Evolutionary conservation across 768 basidiomycete species (phyloP).

Genomic region (Ramaria sp.): DNA sequence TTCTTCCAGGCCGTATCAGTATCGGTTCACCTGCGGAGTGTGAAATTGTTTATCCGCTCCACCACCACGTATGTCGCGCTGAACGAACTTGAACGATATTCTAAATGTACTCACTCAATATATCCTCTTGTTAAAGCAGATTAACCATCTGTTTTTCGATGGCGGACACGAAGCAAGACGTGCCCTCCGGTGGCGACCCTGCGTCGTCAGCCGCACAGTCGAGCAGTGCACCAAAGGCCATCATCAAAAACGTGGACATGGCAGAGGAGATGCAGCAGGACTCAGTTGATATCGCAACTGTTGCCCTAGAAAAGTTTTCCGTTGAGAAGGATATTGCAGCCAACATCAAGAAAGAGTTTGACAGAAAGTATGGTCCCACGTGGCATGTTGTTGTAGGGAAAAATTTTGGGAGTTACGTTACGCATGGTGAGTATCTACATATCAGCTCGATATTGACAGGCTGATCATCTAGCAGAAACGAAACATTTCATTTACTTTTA

Average conservation of each 20-base stretch:
- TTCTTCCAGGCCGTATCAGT: too few species aligned
- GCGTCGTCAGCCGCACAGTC: background rate
- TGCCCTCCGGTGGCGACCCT: constrained; percentile 2
- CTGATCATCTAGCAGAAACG: constrained; percentile 52
- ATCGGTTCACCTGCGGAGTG: background rate
- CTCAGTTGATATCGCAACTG: constrained; percentile 76
- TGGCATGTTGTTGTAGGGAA: constrained; percentile 99
- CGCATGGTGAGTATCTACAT: constrained; percentile 63
- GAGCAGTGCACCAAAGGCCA: constrained; percentile 54
- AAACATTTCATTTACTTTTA: constrained; percentile 99
- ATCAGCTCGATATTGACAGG: constrained; percentile 2
- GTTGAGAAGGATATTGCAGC: constrained; percentile 99
- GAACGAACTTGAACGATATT: background rate
- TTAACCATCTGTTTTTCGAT: background rate
- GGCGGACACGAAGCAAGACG: constrained; percentile 7
- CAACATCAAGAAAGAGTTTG: constrained; percentile 97
- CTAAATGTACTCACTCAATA: background rate
- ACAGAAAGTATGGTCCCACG: constrained; percentile 82
- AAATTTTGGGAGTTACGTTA: constrained; percentile 98
- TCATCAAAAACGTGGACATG: constrained; percentile 98
- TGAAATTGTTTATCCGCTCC: background rate
- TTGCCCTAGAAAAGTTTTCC: constrained; percentile 81
- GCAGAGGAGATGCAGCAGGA: constrained; percentile 93
- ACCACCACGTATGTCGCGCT: background rate
- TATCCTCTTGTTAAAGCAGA: background rate